Conservation (phyloP, 371 early-diverging fungal species). For the Blakeslea trispora region DNA sequence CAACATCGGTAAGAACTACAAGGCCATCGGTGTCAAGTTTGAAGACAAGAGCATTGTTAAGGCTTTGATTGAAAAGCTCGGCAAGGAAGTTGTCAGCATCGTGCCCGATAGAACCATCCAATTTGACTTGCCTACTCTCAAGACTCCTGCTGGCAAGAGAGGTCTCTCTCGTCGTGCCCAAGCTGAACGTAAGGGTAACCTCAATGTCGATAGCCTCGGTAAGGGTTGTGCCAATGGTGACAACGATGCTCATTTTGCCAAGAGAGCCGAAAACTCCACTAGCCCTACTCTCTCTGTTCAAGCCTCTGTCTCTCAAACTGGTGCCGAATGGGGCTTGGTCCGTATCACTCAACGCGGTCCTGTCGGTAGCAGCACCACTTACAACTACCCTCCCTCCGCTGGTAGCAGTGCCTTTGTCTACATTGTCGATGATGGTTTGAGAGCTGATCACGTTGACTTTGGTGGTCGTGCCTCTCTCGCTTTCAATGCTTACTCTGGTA, state of each 20-base stretch:
- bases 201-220: conserved; percentile 1
- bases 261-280: neutral
- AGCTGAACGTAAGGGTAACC: conserved; percentile 1
- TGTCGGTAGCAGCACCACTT: too few species aligned
- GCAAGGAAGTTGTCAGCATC: conserved; percentile 22
- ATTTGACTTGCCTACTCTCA: conserved; percentile 26
- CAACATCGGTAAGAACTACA: conserved; percentile 28
- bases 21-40: conserved; percentile 31
- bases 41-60: conserved; percentile 19
- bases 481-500: too few species aligned
- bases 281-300: too few species aligned
- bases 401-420: too few species aligned
- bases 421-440: too few species aligned
- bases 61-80: conserved; percentile 6
- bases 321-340: conserved; percentile 39
- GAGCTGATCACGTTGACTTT: too few species aligned
- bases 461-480: too few species aligned
- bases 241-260: neutral
- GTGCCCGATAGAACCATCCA: conserved; percentile 36
- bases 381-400: too few species aligned
- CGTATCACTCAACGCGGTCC: conserved; percentile 31
- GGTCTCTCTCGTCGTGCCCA: conserved; percentile 22
- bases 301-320: conserved; percentile 7
- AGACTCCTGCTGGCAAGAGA: conserved; percentile 14
- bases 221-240: neutral